A percentile compares a stretch with the other conserved stretches of the same genome.
Conservation (phyloP, 1,284 basidiomycete genomes). For the Malassezia nana region DNA sequence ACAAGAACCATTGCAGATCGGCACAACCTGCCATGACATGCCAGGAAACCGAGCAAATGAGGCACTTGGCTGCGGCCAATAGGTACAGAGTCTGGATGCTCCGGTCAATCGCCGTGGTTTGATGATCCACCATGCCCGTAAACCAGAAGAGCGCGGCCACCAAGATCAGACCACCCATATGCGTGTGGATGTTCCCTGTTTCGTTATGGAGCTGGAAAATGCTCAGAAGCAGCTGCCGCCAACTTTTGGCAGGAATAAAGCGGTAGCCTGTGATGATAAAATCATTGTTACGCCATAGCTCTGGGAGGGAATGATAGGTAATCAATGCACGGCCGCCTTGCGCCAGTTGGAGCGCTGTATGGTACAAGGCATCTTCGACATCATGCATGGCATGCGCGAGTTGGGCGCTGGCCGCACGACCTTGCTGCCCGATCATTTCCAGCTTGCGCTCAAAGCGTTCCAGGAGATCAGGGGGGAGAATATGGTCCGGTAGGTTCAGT, state of each 20-base stretch:
- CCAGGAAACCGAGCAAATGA: conserved; percentile 41
- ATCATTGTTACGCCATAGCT: conserved; percentile 46
- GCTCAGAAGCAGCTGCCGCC: conserved; percentile 31
- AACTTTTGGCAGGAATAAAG: conserved; percentile 41
- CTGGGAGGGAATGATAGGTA: conserved; percentile 35
- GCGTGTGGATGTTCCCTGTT: conserved; percentile 46
- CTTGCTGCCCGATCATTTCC: background rate
- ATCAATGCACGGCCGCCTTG: conserved; percentile 35
- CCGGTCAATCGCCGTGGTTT: conserved; percentile 43
- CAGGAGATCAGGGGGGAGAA: background rate
- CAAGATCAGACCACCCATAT: conserved; percentile 36
- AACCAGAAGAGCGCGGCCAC: conserved; percentile 43
- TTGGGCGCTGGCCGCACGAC: conserved; percentile 1
- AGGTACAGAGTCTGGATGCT: conserved; percentile 44
- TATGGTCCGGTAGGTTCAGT: background rate
- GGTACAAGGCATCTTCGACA: conserved; percentile 38
- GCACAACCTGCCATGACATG: conserved; percentile 47
- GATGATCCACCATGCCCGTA: conserved; percentile 30
- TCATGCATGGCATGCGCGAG: conserved; percentile 26
- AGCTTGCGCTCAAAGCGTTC: conserved; percentile 7
- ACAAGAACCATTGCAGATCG: conserved; percentile 39
- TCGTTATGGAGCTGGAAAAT: conserved; percentile 47
- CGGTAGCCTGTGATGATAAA: conserved; percentile 44
- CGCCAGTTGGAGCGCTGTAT: conserved; percentile 37
- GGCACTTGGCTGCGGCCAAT: conserved; percentile 43